Percentiles rank a stretch among this genome's conserved stretches.
Conservation (phyloP, 805 yeast genomes). For the Wickerhamiella kazuoi region DNA sequence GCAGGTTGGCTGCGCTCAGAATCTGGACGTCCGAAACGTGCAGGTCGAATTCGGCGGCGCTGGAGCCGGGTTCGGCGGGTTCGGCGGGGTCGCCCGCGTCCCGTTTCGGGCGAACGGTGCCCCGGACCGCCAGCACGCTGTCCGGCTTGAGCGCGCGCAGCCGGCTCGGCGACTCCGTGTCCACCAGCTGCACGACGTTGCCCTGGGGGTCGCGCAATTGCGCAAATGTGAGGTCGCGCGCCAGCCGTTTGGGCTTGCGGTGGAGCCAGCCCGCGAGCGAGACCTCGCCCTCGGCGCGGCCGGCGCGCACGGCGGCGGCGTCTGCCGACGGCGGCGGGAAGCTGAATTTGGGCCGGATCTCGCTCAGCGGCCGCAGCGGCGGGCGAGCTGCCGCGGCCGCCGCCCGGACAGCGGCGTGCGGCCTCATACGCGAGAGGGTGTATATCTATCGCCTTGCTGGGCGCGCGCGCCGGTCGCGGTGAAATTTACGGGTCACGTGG, state of each 20-base stretch:
- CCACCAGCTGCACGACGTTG: slow-evolving; percentile 39
- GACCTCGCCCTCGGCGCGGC: slow-evolving; percentile 5
- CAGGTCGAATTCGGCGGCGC: slow-evolving; percentile 29
- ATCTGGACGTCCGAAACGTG: slow-evolving; percentile 32
- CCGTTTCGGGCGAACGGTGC: slow-evolving; percentile 23
- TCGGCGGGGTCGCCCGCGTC: slow-evolving; percentile 9
- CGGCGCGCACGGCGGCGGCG: background rate
- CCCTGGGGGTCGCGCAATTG: slow-evolving; percentile 61
- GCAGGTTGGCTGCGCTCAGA: slow-evolving; percentile 44
- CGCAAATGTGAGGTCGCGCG: slow-evolving; percentile 51
- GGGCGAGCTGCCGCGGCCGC: no score
- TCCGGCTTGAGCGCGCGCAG: slow-evolving; percentile 43
- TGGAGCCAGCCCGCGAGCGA: slow-evolving; percentile 76
- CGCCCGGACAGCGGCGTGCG: no score
- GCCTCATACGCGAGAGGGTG: no score
- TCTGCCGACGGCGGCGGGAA: slow-evolving; percentile 8
- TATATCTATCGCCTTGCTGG: no score
- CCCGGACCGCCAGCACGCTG: slow-evolving; percentile 54
- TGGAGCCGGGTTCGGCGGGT: background rate
- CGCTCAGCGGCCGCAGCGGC: no score
- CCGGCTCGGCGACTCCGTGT: slow-evolving; percentile 24
- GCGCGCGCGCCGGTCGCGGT: no score
- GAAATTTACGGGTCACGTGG: no score
- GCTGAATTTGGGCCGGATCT: slow-evolving; percentile 7
- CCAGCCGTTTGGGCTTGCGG: slow-evolving; percentile 49